Evolutionary conservation across 1,284 basidiomycete species (phyloP).

Genomic region (Pseudozyma tsukubaensis): DNA sequence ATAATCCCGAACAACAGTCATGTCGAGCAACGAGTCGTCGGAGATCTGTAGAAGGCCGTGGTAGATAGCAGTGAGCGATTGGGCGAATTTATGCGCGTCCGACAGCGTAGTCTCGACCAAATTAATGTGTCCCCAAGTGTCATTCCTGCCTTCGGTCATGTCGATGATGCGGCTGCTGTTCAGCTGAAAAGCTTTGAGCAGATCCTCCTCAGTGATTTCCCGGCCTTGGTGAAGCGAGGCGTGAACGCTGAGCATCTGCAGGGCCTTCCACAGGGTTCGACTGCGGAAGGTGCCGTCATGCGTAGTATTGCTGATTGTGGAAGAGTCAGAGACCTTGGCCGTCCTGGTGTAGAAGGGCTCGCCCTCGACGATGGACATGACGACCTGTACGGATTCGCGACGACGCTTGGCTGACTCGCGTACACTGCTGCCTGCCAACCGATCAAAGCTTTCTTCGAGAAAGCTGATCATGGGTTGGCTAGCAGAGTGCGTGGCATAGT

Average conservation of each 20-base stretch:
- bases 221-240: neutral
- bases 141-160: neutral
- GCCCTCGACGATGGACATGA: neutral
- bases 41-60: conserved; percentile 1
- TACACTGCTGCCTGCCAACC: neutral
- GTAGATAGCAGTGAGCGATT: conserved; percentile 2
- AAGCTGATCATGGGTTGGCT: neutral
- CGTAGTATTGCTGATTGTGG: neutral
- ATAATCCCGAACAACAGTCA: neutral
- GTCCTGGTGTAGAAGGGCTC: conserved; percentile 6
- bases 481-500: too few relatives aligned
- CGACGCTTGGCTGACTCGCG: neutral
- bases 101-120: conserved; percentile 2
- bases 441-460: neutral
- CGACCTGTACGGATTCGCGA: neutral
- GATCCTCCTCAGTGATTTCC: neutral
- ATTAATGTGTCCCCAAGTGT: neutral
- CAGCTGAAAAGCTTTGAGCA: neutral
- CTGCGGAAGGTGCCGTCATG: neutral
- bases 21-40: neutral
- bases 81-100: conserved; percentile 1
- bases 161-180: neutral
- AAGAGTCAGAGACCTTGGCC: neutral
- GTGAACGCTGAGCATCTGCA: neutral
- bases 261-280: neutral